Conservation (phyloP, 257 asterid species). For the Fraxinus quadrangulata region DNA sequence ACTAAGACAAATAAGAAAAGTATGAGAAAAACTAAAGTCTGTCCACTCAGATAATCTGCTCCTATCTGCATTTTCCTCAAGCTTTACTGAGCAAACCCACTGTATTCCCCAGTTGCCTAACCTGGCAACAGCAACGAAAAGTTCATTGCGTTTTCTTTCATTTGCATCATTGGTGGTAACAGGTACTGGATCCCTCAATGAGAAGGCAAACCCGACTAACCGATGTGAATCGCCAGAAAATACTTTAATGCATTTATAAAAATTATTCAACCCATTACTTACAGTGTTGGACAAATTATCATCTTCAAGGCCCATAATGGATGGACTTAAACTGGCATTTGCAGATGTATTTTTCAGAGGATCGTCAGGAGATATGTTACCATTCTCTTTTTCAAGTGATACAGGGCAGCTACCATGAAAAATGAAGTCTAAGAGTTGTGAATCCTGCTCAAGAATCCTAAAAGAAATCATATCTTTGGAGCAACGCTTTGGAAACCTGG, state of each 20-base stretch:
- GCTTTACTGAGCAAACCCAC: constrained; percentile 74
- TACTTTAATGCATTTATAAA: constrained; percentile 65
- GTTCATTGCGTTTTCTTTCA: constrained; percentile 41
- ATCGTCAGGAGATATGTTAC: constrained; percentile 35
- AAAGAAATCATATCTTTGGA: constrained; percentile 65
- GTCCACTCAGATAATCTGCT: constrained; percentile 63
- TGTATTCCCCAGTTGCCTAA: constrained; percentile 71
- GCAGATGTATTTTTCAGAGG: constrained; percentile 24
- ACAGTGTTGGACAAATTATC: constrained; percentile 36
- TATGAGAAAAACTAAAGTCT: constrained; percentile 70
- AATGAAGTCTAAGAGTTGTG: constrained; percentile 52
- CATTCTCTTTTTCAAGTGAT: constrained; percentile 37
- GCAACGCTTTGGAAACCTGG: constrained; percentile 63
- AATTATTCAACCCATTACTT: constrained; percentile 33
- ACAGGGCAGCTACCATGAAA: constrained; percentile 40
- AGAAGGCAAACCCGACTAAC: constrained; percentile 75
- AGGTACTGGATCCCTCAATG: constrained; percentile 32
- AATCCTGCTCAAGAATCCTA: constrained; percentile 59
- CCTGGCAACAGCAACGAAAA: constrained; percentile 64
- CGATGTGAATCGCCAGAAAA: constrained; percentile 69
- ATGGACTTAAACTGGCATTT: constrained; percentile 31
- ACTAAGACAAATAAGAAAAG: constrained; percentile 74
- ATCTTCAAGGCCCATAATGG: constrained; percentile 25
- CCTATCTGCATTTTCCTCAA: constrained; percentile 47
- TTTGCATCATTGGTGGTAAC: constrained; percentile 29